phyloP scores from a whole-genome alignment of 208 protist genomes.

The Leishmania aethiopica region DNA sequence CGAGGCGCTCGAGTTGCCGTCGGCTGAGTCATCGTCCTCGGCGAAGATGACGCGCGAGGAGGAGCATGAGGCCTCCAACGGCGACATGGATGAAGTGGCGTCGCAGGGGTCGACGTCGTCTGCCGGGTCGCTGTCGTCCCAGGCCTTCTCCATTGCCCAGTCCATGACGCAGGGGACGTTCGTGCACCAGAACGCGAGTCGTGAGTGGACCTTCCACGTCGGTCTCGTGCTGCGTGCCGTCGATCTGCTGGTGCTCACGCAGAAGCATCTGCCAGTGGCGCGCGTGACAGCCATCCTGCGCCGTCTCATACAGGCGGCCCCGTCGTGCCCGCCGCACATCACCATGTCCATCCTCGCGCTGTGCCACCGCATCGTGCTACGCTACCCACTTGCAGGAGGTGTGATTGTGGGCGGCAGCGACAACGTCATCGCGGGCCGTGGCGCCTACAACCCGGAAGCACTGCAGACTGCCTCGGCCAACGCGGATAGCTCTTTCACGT shows the following conservation, averaged over 20 bases:
- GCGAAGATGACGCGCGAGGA: constrained; percentile 70
- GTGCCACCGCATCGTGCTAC: constrained; percentile 79
- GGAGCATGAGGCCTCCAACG: constrained; percentile 32
- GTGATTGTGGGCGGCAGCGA: constrained; percentile 90
- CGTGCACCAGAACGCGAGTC: constrained; percentile 80
- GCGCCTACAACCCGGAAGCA: constrained; percentile 85
- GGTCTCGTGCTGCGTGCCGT: constrained; percentile 87
- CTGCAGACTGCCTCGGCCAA: constrained; percentile 82
- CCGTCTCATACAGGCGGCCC: constrained; percentile 67
- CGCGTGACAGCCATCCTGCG: constrained; percentile 90
- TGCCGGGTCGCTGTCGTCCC: constrained; percentile 87
- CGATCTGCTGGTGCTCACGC: constrained; percentile 88
- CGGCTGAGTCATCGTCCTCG: constrained; percentile 42
- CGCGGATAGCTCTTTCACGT: constrained; percentile 90
- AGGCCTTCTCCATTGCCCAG: constrained; percentile 91
- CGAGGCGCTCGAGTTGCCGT: constrained; percentile 80
- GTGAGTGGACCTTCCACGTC: constrained; percentile 90
- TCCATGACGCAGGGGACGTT: constrained; percentile 86
- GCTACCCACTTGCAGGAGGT: constrained; percentile 78
- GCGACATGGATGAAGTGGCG: constrained; percentile 66
- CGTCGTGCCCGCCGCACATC: constrained; percentile 83
- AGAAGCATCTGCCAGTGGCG: constrained; percentile 85
- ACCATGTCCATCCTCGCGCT: constrained; percentile 80
- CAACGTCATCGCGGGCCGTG: constrained; percentile 86
- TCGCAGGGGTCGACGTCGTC: constrained; percentile 86